Base-by-base conservation (phyloP, 1,139 yeast genomes). In the Lodderomyces metapsilosis region DNA sequence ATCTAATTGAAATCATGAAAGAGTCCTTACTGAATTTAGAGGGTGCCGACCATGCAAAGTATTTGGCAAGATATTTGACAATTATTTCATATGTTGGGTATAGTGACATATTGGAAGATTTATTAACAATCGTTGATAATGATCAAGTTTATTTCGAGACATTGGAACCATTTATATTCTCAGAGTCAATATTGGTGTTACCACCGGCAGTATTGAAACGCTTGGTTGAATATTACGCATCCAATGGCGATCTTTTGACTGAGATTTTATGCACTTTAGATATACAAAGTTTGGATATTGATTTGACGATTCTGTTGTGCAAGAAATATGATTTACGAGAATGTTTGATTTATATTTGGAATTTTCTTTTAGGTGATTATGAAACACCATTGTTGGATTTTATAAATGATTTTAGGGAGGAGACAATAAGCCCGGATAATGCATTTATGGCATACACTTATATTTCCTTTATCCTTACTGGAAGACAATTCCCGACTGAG, bases 401-500 rank as follows among this genome's bases (percentile, higher is more conserved):
- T 33, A 52, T 84, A 12, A 54, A 58, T 1, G 69, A 67, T 17
- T 64, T 80, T 13, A 37, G 43, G 5, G 44, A 49, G 34, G 30
- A 38, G 3, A 38, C 41, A n/a, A 4, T 24, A n/a, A 11, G 49
- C 44, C 4, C 36, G 7, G 53, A 56, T 2, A 63, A 64, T 20
- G 48, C 57, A 17, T 43, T 47, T 7, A 72, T 69, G 47, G 77
- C 80, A 0, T 86, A 68, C 50, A 68, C 82, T 0, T 89, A 84
- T 56, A 58, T 89, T 50, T 71, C 89, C 0, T 83, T 78, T 52
- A 66, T 82, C n/a, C 63, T 88, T 34, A 82, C 89, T 0, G 94
- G 95, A 1, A 65, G 89, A 38, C 83, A 83, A 45, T 89, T 82
- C 56, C 96, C 96, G 0, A 81, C 84, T 0, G 91, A 82, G 12